phyloP scores from a whole-genome alignment of 2,329 filamentous ascomycete species.

The Aspergillus sp. region DNA sequence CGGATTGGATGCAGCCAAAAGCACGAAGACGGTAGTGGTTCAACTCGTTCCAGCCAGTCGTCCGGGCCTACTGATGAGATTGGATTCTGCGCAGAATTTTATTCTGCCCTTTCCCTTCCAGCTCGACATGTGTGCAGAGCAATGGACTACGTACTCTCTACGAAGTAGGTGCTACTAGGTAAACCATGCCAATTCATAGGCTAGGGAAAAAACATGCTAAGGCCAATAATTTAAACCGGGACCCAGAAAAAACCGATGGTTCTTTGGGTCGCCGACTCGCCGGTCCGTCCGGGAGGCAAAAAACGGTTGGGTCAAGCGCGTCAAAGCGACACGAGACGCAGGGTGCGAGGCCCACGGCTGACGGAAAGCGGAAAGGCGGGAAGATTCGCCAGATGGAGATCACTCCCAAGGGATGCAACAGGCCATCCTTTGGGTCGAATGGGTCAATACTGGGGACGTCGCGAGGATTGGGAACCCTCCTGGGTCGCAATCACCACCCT shows the following conservation, averaged over 20 bases:
- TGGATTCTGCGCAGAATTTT: not conserved
- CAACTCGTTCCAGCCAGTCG: not conserved
- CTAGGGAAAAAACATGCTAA: conserved; percentile 1
- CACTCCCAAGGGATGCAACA: conserved; percentile 12
- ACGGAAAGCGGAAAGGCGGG: conserved; percentile 22
- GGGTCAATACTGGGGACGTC: conserved; percentile 10
- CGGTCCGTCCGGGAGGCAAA: conserved; percentile 23
- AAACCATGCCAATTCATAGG: not conserved
- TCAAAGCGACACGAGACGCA: conserved; percentile 21
- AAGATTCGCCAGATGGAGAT: conserved; percentile 20
- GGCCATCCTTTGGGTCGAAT: conserved; percentile 16
- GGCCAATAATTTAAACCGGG: conserved; percentile 1
- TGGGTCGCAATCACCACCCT: not conserved
- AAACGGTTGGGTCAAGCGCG: conserved; percentile 20
- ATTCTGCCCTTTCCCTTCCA: not conserved
- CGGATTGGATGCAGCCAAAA: conserved; percentile 5
- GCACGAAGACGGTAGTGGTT: conserved; percentile 3
- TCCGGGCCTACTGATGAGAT: not conserved
- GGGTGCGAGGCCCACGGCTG: conserved; percentile 17
- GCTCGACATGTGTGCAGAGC: too few species aligned
- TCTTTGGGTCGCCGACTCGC: conserved; percentile 20
- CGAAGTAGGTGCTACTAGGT: not conserved
- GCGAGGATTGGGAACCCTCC: not conserved
- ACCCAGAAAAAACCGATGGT: conserved; percentile 2
- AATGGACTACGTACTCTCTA: not conserved